Percentiles rank a stretch among this genome's conserved stretches.
phyloP scores from a whole-genome alignment of 768 basidiomycete genomes.

The Paxillus ammoniavirescens region DNA sequence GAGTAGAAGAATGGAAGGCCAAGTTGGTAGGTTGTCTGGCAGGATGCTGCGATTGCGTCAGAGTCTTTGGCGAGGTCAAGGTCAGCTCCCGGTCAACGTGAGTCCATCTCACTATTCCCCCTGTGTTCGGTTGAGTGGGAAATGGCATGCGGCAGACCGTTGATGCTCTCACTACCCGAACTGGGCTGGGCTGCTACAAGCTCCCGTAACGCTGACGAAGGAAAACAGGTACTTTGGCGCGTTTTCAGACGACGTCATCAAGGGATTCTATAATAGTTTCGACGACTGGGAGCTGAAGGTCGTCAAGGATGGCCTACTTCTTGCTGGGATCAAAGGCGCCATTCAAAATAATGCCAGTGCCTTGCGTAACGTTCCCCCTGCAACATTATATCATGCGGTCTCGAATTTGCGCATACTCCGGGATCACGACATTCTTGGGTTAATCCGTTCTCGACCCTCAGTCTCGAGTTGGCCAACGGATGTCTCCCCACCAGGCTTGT shows the following conservation, averaged over 20 bases:
- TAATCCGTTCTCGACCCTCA: slow-evolving; percentile 25
- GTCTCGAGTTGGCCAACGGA: slow-evolving; percentile 53
- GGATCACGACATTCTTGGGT: slow-evolving; percentile 44
- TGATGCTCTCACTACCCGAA: slow-evolving; percentile 8
- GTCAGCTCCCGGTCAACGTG: slow-evolving; percentile 66
- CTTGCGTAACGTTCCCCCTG: slow-evolving; percentile 46
- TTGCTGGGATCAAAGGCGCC: slow-evolving; percentile 22
- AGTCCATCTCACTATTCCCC: slow-evolving; percentile 32
- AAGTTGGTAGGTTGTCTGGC: slow-evolving; percentile 54
- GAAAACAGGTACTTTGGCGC: slow-evolving; percentile 68
- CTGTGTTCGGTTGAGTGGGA: slow-evolving; percentile 1
- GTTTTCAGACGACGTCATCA: slow-evolving; percentile 49
- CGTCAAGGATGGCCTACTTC: slow-evolving; percentile 48
- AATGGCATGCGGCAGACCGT: slow-evolving; percentile 3
- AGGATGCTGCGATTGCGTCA: slow-evolving; percentile 70
- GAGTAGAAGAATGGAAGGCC: slow-evolving; percentile 63
- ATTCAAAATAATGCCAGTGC: slow-evolving; percentile 18
- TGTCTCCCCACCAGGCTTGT: slow-evolving; percentile 57
- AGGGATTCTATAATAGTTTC: slow-evolving; percentile 59
- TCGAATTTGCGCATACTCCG: slow-evolving; percentile 59
- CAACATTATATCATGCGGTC: slow-evolving; percentile 59
- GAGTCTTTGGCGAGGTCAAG: slow-evolving; percentile 64
- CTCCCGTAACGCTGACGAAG: slow-evolving; percentile 13
- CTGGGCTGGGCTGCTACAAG: slow-evolving; percentile 2
- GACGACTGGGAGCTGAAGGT: slow-evolving; percentile 63